Evolutionary conservation across 2,329 filamentous ascomycete species (phyloP).

Genomic region (Purpureocillium takamizusanense): DNA sequence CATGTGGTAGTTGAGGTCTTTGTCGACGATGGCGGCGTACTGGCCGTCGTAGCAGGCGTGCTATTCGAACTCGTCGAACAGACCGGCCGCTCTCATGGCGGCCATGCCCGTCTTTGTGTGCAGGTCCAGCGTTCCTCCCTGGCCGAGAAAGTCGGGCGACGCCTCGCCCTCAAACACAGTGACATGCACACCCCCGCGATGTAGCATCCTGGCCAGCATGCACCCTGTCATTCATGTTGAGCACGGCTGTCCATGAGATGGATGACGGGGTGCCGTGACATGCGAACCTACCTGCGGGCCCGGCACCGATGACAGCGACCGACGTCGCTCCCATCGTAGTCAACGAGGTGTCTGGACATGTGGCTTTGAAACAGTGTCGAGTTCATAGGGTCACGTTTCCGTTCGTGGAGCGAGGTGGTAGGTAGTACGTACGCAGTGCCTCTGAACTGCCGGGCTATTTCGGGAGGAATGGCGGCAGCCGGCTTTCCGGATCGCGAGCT

Average conservation of each 20-base stretch:
- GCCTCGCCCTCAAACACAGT: constrained; percentile 41
- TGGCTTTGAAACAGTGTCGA: no score
- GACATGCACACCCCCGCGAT: constrained; percentile 32
- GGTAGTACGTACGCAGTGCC: no score
- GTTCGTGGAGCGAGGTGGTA: no score
- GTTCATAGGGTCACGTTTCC: no score
- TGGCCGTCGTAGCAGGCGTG: constrained; percentile 44
- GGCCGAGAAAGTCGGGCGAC: constrained; percentile 31
- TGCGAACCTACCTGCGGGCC: background rate
- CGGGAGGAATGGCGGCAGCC: no score
- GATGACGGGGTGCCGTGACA: background rate
- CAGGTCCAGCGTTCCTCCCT: constrained; percentile 46
- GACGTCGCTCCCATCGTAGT: background rate
- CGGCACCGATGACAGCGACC: constrained; percentile 1
- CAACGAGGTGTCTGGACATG: no score
- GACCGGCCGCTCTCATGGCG: constrained; percentile 38
- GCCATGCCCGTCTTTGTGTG: constrained; percentile 40
- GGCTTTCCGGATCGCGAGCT: no score
- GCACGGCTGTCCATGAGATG: no score
- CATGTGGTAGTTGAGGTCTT: constrained; percentile 24
- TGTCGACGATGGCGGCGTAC: constrained; percentile 35
- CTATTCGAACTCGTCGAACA: constrained; percentile 40
- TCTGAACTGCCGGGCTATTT: no score
- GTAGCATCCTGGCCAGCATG: constrained; percentile 37
- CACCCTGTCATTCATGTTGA: no score